Percentiles rank a stretch among this genome's conserved stretches.
phyloP scores from a whole-genome alignment of 495 filamentous ascomycete genomes.

The Penicillium canariense region DNA sequence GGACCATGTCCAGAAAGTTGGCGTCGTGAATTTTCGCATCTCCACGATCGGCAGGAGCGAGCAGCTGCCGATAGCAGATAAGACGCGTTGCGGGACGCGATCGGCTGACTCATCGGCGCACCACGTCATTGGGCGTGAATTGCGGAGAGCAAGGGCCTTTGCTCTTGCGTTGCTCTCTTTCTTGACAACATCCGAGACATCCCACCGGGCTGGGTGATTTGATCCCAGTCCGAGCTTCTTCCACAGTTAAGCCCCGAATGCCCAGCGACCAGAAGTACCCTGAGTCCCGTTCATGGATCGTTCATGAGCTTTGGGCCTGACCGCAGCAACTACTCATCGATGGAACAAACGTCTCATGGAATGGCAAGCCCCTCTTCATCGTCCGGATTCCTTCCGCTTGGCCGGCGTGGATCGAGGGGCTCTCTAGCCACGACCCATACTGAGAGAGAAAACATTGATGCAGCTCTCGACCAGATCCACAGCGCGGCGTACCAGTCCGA shows the following conservation, averaged over 20 bases:
- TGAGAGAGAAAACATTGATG: conserved; percentile 68
- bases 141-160: conserved; percentile 23
- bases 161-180: conserved; percentile 3
- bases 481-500: conserved; percentile 75
- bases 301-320: conserved; percentile 15
- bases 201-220: conserved; percentile 2
- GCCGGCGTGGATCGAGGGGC: conserved; percentile 56
- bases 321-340: conserved; percentile 18
- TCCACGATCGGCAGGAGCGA: conserved; percentile 2
- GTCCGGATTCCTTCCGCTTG: conserved; percentile 42
- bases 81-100: conserved; percentile 6
- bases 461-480: conserved; percentile 82
- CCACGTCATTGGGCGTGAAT: conserved; percentile 39
- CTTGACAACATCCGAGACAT: background rate
- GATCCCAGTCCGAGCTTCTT: background rate
- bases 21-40: background rate
- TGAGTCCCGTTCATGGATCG: conserved; percentile 16
- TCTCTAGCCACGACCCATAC: conserved; percentile 58
- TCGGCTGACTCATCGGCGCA: conserved; percentile 19
- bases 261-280: background rate
- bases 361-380: conserved; percentile 44
- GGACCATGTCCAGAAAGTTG: background rate
- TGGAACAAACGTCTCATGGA: conserved; percentile 42
- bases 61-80: conserved; percentile 20
- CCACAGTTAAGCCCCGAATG: conserved; percentile 7